A percentile compares a stretch with the other conserved stretches of the same genome.
Conservation (phyloP, 2,329 filamentous ascomycete species). For the Exophiala alcalophila region DNA sequence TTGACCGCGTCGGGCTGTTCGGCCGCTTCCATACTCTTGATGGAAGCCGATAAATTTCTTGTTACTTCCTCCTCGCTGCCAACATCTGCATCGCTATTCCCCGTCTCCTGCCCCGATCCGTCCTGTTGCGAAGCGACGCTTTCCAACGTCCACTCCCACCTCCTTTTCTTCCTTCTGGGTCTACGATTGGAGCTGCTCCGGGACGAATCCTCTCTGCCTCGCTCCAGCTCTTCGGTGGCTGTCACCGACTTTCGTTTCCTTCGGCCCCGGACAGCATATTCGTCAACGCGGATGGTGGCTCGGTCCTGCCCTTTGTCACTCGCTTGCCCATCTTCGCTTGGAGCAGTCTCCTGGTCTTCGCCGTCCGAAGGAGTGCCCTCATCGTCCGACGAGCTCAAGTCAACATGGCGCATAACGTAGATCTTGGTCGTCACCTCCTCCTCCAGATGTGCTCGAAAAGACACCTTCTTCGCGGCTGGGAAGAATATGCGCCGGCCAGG, state of each 20-base stretch:
- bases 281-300: slow-evolving; percentile 15
- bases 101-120: too few relatives aligned
- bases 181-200: slow-evolving; percentile 11
- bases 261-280: slow-evolving; percentile 12
- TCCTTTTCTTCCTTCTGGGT: slow-evolving; percentile 22
- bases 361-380: slow-evolving; percentile 19
- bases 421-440: slow-evolving; percentile 58
- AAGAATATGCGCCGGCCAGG: slow-evolving; percentile 46
- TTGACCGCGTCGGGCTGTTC: too few relatives aligned
- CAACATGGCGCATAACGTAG: slow-evolving; percentile 56
- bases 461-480: slow-evolving; percentile 56
- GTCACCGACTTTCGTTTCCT: slow-evolving; percentile 22
- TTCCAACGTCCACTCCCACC: slow-evolving; percentile 28
- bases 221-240: slow-evolving; percentile 4
- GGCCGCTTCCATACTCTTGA: too few relatives aligned
- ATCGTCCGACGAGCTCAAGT: slow-evolving; percentile 40
- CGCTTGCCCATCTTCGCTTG: slow-evolving; percentile 2
- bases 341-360: slow-evolving; percentile 12
- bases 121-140: too few relatives aligned
- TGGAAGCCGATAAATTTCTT: too few relatives aligned
- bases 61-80: too few relatives aligned
- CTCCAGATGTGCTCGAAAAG: slow-evolving; percentile 54
- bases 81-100: too few relatives aligned
- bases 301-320: not conserved
- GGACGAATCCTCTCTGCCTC: slow-evolving; percentile 8